A percentile compares a stretch with the other conserved stretches of the same genome.
Conservation (phyloP, 345 rosid species). For the Citrus inodora region DNA sequence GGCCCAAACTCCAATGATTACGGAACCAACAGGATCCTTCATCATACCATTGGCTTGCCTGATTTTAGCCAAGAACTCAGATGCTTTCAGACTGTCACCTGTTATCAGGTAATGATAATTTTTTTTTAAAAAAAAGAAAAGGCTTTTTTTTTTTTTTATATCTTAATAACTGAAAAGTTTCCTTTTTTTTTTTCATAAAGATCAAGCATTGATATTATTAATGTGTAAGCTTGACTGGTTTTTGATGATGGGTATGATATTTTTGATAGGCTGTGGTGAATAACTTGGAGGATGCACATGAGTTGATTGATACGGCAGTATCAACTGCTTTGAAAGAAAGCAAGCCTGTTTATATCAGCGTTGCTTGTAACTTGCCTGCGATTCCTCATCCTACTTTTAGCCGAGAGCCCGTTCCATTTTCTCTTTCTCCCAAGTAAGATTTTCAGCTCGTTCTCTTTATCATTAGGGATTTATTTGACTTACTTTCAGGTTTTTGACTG, state of each 20-base stretch:
- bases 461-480: neutral
- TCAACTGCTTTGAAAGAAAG: slow-evolving; percentile 75
- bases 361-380: slow-evolving; percentile 65
- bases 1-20: slow-evolving; percentile 86
- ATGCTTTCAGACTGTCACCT: slow-evolving; percentile 71
- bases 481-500: neutral
- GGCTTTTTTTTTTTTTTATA: neutral
- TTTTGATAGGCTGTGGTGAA: slow-evolving; percentile 62
- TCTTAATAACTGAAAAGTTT: neutral
- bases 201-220: neutral
- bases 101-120: slow-evolving; percentile 47
- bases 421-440: slow-evolving; percentile 51
- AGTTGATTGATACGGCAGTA: slow-evolving; percentile 67
- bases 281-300: slow-evolving; percentile 78
- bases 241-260: neutral
- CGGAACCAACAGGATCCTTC: slow-evolving; percentile 77
- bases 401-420: slow-evolving; percentile 64
- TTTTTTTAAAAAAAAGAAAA: no score
- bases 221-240: neutral
- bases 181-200: neutral
- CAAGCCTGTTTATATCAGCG: slow-evolving; percentile 80
- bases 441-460: neutral
- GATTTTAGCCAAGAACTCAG: slow-evolving; percentile 73
- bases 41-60: slow-evolving; percentile 74
- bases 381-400: slow-evolving; percentile 72